Evolutionary conservation across 768 basidiomycete species (phyloP).

Genomic region (Lactifluus pinguis): DNA sequence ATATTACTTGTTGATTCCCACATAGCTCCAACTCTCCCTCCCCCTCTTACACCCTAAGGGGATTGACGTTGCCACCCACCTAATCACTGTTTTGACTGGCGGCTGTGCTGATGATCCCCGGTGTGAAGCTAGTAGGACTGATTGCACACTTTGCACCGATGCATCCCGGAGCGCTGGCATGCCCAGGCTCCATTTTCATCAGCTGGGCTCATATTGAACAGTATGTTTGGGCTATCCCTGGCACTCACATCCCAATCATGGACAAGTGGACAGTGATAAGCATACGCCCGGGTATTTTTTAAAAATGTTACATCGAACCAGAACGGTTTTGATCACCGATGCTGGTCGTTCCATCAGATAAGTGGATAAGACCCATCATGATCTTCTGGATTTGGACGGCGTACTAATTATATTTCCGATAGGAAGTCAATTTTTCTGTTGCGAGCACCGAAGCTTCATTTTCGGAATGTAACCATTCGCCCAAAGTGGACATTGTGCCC

Average conservation of each 20-base stretch:
- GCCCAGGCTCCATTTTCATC: neutral
- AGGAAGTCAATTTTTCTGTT: neutral
- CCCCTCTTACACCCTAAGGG: neutral
- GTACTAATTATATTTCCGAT: neutral
- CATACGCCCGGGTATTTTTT: neutral
- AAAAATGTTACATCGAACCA: neutral
- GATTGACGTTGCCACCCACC: neutral
- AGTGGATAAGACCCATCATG: neutral
- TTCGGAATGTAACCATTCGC: constrained; percentile 34
- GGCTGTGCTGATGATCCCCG: neutral
- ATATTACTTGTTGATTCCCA: neutral
- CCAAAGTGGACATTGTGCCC: constrained; percentile 38
- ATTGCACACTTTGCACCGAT: too few relatives aligned
- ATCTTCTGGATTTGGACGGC: neutral
- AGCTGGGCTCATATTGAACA: neutral
- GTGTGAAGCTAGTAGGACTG: constrained; percentile 38
- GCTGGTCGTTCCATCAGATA: neutral
- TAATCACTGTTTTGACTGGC: neutral
- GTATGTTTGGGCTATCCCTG: neutral
- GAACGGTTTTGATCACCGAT: neutral
- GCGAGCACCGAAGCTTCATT: neutral
- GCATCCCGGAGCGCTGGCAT: constrained; percentile 6
- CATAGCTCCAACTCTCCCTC: neutral
- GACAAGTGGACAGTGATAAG: neutral
- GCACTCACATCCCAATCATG: neutral